Conservation (phyloP, 441 rosid genomes). For the Erodium trifolium region DNA sequence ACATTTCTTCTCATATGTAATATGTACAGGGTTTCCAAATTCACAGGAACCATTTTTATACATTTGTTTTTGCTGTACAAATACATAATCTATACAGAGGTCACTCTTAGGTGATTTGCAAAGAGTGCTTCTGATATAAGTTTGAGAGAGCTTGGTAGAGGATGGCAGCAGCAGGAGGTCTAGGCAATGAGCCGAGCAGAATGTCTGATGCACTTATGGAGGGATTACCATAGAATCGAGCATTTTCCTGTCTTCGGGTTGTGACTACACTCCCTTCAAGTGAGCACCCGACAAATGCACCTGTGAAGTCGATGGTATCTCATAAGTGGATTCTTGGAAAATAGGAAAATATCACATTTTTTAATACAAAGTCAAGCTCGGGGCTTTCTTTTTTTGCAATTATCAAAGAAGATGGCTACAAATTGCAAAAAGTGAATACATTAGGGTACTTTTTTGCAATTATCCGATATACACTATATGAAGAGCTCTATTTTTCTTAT, state of each 20-base stretch:
- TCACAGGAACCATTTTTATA: background rate
- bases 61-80: constrained; percentile 3
- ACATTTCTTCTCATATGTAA: background rate
- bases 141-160: constrained; percentile 67
- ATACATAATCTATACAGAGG: background rate
- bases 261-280: constrained; percentile 87
- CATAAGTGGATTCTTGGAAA: background rate
- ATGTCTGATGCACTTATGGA: constrained; percentile 69
- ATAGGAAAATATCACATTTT: background rate
- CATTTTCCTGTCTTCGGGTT: constrained; percentile 61
- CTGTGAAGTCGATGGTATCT: constrained; percentile 28
- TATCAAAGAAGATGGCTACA: too few relatives aligned
- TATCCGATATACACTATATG: too few relatives aligned
- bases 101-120: background rate
- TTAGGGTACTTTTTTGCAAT: too few relatives aligned
- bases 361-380: too few relatives aligned
- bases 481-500: too few relatives aligned
- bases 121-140: constrained; percentile 39
- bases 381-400: too few relatives aligned
- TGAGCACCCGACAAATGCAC: constrained; percentile 91
- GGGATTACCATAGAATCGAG: constrained; percentile 74
- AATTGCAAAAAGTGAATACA: too few relatives aligned
- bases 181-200: constrained; percentile 73
- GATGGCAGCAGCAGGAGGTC: constrained; percentile 80
- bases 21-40: background rate